Evolutionary conservation across 225 moss, liverwort and hornwort genomes (phyloP), one percentile per base, ranked within the genome.

Genomic region (Polytrichum commune): DNA sequence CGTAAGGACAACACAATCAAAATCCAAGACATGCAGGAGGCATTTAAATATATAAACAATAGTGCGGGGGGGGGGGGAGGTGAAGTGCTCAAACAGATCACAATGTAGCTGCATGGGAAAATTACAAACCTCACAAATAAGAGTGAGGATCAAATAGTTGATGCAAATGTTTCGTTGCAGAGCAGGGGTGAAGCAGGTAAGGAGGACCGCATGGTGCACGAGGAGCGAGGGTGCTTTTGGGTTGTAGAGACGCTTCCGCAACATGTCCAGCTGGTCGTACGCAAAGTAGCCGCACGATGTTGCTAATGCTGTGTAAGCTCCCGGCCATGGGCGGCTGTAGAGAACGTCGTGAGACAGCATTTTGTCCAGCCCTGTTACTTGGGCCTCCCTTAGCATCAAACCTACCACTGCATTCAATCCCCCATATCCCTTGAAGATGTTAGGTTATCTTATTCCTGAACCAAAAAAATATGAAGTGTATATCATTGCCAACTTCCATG

Each of bases 241-340:
- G 53, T 57, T 86, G 63, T 97, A 97, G 27, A 97, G 79, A 74
- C 85, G 62, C 66, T 77, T 73, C 10, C 80, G 84, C 19, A 90
- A 61, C 89, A 90, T 90, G 70, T 90, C 89, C 97, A 88, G 79
- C 55, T 97, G 97, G 80, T 97, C 97, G 76, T 97, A 94, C 32
- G 94, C 90, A 75, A 90, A 97, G 79, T 97, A 97, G 6, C 97
- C 97, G 62, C 83, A 88, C 8, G 96, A 93, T 8, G 60, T 68
- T 28, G 83, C 82, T 71, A 98, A 78, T 7, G 91, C 85, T 18
- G 73, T 64, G 74, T 79, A 91, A 5, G 77, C 82, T 57, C 86
- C 84, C 5, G 84, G 80, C 90, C 90, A 90, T 13, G 84, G 66
- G 29, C 77, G 32, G 24, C 27, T 46, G 19, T 76, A 86, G 10